These are phyloP conservation scores for Blastocrithidia nonstop DNA, from an alignment of 208 protist species.

Conservation along the genomic window DNA sequence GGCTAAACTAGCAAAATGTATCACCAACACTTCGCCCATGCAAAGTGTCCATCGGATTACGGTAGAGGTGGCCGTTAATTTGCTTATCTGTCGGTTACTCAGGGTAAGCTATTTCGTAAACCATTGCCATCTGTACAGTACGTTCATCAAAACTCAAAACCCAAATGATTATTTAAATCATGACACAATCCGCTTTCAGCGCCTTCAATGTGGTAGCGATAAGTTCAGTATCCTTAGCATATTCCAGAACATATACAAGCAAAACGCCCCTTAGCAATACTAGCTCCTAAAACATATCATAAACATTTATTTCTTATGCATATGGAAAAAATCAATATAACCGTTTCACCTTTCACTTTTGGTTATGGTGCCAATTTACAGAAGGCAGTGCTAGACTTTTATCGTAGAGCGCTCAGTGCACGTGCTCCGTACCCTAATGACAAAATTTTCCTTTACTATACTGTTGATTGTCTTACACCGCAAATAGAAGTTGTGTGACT, in stretches of 20 bases:
- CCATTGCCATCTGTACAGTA: constrained; percentile 78
- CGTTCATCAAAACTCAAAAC: constrained; percentile 42
- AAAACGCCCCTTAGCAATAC: constrained; percentile 66
- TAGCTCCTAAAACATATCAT: constrained; percentile 68
- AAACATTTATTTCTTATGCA: constrained; percentile 76
- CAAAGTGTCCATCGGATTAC: constrained; percentile 83
- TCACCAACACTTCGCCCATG: constrained; percentile 81
- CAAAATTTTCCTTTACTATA: constrained; percentile 80
- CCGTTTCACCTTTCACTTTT: constrained; percentile 72
- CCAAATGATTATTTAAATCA: constrained; percentile 83
- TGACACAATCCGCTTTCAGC: constrained; percentile 74
- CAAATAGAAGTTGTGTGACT: constrained; percentile 83
- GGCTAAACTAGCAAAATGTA: constrained; percentile 62
- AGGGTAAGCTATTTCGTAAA: constrained; percentile 61
- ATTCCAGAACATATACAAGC: constrained; percentile 71
- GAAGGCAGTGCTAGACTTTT: constrained; percentile 76
- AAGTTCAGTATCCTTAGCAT: constrained; percentile 84
- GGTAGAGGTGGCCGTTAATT: constrained; percentile 77
- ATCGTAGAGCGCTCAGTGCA: constrained; percentile 65
- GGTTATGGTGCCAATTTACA: constrained; percentile 75
- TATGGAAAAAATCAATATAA: constrained; percentile 81
- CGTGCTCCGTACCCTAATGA: constrained; percentile 71
- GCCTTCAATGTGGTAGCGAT: constrained; percentile 73
- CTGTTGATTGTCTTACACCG: constrained; percentile 72
- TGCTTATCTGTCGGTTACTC: constrained; percentile 46